Evolutionary conservation across 2,329 filamentous ascomycete genomes (phyloP).

Genomic region (Aureobasidium sp.): DNA sequence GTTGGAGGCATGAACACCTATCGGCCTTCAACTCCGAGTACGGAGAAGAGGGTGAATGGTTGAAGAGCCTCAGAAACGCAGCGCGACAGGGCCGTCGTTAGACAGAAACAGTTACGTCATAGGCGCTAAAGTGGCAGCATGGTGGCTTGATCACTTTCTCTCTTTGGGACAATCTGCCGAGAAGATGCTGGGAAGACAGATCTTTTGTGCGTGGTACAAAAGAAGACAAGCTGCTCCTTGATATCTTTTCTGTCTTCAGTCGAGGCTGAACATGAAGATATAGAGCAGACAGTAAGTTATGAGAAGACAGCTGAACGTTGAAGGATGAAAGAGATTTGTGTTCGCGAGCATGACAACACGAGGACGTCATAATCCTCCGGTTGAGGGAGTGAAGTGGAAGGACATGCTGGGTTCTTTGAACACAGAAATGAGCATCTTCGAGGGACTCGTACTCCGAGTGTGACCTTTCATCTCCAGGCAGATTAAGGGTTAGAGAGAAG

Average conservation of each 20-base stretch:
- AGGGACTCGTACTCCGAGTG: background rate
- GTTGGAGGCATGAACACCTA: background rate
- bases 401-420: background rate
- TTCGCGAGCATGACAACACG: background rate
- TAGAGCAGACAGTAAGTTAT: background rate
- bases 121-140: background rate
- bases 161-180: background rate
- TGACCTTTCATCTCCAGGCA: background rate
- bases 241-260: background rate
- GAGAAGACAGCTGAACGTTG: background rate
- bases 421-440: background rate
- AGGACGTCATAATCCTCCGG: constrained; percentile 6
- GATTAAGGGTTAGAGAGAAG: background rate
- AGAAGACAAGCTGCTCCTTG: background rate
- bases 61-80: background rate
- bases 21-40: background rate
- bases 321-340: background rate
- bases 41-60: background rate
- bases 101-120: background rate
- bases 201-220: background rate
- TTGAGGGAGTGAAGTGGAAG: background rate
- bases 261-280: background rate
- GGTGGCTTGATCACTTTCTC: background rate
- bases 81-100: background rate
- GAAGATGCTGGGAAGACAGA: background rate